phyloP scores from a whole-genome alignment of 768 basidiomycete genomes.

The Stropharia rugosoannulata region DNA sequence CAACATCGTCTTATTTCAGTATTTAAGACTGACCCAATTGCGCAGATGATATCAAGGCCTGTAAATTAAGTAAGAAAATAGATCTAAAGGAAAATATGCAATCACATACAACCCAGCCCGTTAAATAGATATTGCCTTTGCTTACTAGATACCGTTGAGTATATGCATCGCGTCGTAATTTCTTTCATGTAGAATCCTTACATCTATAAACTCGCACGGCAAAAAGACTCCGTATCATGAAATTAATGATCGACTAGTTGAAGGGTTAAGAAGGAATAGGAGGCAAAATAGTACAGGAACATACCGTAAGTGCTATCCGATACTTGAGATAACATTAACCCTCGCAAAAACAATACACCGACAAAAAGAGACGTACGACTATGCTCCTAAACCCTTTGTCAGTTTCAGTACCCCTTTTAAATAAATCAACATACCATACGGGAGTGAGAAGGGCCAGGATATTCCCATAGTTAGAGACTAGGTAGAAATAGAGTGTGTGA shows the following conservation, averaged over 20 bases:
- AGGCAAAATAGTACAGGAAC: conserved; percentile 12
- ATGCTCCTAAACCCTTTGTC: conserved; percentile 40
- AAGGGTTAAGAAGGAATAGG: not conserved
- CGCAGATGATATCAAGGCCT: conserved; percentile 37
- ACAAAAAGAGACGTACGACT: conserved; percentile 34
- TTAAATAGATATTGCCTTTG: conserved; percentile 39
- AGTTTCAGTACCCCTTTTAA: not conserved
- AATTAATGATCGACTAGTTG: conserved; percentile 45
- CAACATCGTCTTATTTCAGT: too few relatives aligned
- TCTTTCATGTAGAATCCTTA: conserved; percentile 20
- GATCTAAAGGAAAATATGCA: not conserved
- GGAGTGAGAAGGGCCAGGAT: conserved; percentile 39
- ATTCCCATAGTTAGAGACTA: conserved; percentile 54
- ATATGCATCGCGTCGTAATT: not conserved
- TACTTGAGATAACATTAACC: conserved; percentile 29
- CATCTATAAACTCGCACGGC: conserved; percentile 48
- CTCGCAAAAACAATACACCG: not conserved
- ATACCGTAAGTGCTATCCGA: conserved; percentile 55
- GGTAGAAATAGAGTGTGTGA: conserved; percentile 59
- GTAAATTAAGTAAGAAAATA: not conserved
- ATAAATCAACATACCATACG: conserved; percentile 42
- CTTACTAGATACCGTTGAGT: conserved; percentile 33
- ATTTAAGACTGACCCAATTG: conserved; percentile 41
- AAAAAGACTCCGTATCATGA: conserved; percentile 52
- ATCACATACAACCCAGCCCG: conserved; percentile 45